Percentiles rank a stretch among this genome's conserved stretches.
Conservation (phyloP, 2,329 filamentous ascomycete species). For the Phialocephala subalpina region DNA sequence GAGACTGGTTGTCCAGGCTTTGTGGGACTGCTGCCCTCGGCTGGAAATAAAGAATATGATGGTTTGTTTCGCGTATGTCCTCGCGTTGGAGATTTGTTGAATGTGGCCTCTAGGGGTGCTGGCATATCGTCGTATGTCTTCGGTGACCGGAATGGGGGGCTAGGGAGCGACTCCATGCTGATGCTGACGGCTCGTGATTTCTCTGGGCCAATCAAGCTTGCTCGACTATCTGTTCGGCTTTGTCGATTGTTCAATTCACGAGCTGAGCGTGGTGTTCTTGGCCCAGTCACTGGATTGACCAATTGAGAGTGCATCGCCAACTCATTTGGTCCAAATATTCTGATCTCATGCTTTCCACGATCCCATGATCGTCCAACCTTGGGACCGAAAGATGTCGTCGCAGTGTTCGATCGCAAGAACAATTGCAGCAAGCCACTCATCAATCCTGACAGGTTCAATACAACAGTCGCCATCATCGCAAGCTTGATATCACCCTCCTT, state of each 20-base stretch:
- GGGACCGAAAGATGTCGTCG: conserved; percentile 61
- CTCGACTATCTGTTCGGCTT: conserved; percentile 33
- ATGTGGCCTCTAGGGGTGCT: conserved; percentile 5
- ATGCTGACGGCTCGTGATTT: conserved; percentile 36
- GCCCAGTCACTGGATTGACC: conserved; percentile 38
- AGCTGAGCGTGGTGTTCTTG: conserved; percentile 24
- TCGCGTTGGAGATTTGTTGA: conserved; percentile 21
- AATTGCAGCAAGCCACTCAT: conserved; percentile 71
- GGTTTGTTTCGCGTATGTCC: conserved; percentile 32
- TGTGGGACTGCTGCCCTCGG: conserved; percentile 25
- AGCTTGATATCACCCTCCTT: conserved; percentile 55
- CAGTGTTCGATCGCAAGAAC: conserved; percentile 70
- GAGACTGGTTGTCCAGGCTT: conserved; percentile 33
- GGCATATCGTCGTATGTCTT: conserved; percentile 25
- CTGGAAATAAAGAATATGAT: conserved; percentile 43
- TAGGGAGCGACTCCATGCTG: conserved; percentile 35
- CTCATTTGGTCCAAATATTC: conserved; percentile 53
- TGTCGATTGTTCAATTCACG: conserved; percentile 16
- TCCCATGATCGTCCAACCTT: conserved; percentile 54
- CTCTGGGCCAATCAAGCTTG: conserved; percentile 36
- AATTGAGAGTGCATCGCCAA: conserved; percentile 41
- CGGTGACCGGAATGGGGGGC: conserved; percentile 25
- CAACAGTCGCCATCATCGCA: conserved; percentile 70
- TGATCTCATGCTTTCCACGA: conserved; percentile 56
- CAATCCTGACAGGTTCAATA: conserved; percentile 71